These are phyloP conservation scores for Lophiotrema nucula DNA, from an alignment of 495 filamentous ascomycete species.

Conservation along the genomic window DNA sequence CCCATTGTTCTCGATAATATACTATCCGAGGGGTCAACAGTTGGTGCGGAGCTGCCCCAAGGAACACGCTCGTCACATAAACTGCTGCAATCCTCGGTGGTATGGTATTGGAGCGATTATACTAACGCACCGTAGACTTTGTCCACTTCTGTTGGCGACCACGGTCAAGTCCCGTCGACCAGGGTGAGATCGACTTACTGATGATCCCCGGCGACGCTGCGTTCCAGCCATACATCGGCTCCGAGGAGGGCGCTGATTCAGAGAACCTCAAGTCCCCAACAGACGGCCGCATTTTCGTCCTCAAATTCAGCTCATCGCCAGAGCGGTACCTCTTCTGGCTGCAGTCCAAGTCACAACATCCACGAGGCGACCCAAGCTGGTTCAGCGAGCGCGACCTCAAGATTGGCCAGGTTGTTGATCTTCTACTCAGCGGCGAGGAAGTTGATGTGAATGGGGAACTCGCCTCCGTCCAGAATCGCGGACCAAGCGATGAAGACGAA, in stretches of 20 bases:
- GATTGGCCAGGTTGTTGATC: slow-evolving; percentile 81
- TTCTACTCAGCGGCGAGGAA: slow-evolving; percentile 83
- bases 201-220: slow-evolving; percentile 87
- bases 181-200: slow-evolving; percentile 77
- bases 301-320: slow-evolving; percentile 94
- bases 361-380: slow-evolving; percentile 67
- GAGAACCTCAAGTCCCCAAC: slow-evolving; percentile 61
- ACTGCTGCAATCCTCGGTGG: too few species aligned
- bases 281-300: slow-evolving; percentile 85
- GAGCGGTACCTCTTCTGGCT: slow-evolving; percentile 94
- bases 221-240: slow-evolving; percentile 71
- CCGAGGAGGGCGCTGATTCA: slow-evolving; percentile 41
- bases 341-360: slow-evolving; percentile 80
- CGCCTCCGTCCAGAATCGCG: slow-evolving; percentile 53
- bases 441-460: slow-evolving; percentile 79
- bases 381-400: slow-evolving; percentile 78
- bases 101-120: too few species aligned
- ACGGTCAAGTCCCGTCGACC: slow-evolving; percentile 57
- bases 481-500: slow-evolving; percentile 64
- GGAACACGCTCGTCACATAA: too few species aligned
- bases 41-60: too few species aligned
- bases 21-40: too few species aligned
- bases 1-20: too few species aligned
- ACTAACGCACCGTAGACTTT: slow-evolving; percentile 56
- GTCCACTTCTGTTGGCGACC: slow-evolving; percentile 96